A percentile compares a stretch with the other conserved stretches of the same genome.
phyloP scores from a whole-genome alignment of 257 asterid genomes.

The Plantago major region DNA sequence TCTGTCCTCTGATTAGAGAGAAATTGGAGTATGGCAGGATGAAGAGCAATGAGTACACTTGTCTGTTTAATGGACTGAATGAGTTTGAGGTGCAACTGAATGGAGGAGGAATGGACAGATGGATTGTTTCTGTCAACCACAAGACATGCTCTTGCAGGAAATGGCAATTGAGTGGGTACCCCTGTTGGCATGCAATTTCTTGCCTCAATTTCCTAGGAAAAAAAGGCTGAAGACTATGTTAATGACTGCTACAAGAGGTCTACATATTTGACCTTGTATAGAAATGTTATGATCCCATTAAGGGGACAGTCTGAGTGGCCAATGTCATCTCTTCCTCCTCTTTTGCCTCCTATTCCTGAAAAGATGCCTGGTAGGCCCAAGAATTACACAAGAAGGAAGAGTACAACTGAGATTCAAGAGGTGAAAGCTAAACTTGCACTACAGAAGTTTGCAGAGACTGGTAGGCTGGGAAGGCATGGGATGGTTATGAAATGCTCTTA shows the following conservation, averaged over 20 bases:
- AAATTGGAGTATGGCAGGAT: not conserved
- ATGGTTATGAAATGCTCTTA: no score
- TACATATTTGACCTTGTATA: not conserved
- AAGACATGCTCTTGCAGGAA: slow-evolving; percentile 11
- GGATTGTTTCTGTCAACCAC: not conserved
- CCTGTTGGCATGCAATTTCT: slow-evolving; percentile 8
- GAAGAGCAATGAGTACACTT: not conserved
- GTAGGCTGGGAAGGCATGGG: no score
- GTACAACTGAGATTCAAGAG: not conserved
- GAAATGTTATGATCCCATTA: not conserved
- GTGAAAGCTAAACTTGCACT: no score
- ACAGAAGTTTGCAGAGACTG: no score
- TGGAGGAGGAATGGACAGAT: not conserved
- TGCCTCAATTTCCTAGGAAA: not conserved
- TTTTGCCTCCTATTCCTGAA: no score
- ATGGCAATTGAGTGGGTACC: slow-evolving; percentile 10
- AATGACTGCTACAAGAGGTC: not conserved
- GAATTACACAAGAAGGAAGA: no score
- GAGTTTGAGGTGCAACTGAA: not conserved
- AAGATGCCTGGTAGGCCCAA: no score
- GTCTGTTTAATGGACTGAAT: not conserved
- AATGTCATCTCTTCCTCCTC: no score
- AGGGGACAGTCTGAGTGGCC: not conserved
- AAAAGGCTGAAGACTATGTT: no score
- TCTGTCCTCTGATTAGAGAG: slow-evolving; percentile 1